Conservation (phyloP, 805 yeast species). For the Debaryomyces tyrocola region DNA sequence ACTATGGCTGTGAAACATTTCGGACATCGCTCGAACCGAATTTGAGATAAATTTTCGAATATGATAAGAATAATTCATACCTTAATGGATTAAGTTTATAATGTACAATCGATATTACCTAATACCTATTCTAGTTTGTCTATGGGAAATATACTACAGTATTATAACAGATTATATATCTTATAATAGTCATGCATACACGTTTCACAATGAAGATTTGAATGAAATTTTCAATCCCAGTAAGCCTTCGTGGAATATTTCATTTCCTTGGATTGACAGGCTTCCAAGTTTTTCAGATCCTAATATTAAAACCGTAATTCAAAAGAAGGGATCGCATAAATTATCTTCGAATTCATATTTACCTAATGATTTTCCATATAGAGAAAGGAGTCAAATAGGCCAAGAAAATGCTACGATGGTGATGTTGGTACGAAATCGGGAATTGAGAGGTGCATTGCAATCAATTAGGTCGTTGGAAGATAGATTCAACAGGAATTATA, state of each 20-base stretch:
- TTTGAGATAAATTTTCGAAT: neutral
- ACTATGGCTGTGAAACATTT: neutral
- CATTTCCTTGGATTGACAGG: neutral
- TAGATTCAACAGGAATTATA: slow-evolving; percentile 38
- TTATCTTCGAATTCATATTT: slow-evolving; percentile 30
- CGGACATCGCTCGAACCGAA: neutral
- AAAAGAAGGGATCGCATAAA: slow-evolving; percentile 16
- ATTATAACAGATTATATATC: neutral
- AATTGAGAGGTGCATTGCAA: slow-evolving; percentile 65
- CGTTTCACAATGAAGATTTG: slow-evolving; percentile 1
- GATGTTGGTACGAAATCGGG: slow-evolving; percentile 85
- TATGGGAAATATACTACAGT: neutral
- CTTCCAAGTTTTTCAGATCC: slow-evolving; percentile 5
- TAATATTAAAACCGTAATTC: slow-evolving; percentile 5
- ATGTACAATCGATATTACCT: neutral
- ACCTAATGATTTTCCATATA: slow-evolving; percentile 15
- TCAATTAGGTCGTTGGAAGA: slow-evolving; percentile 46
- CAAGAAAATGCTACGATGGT: slow-evolving; percentile 80
- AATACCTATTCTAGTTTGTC: neutral
- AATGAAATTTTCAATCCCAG: neutral
- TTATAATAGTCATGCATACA: neutral
- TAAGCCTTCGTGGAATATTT: neutral
- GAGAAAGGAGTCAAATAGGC: slow-evolving; percentile 43
- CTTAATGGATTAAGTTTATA: neutral
- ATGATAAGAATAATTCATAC: neutral